Percentiles rank a stretch among this genome's conserved stretches.
Conservation (phyloP, 2,329 filamentous ascomycete genomes). For the Aspergillus sp. region DNA sequence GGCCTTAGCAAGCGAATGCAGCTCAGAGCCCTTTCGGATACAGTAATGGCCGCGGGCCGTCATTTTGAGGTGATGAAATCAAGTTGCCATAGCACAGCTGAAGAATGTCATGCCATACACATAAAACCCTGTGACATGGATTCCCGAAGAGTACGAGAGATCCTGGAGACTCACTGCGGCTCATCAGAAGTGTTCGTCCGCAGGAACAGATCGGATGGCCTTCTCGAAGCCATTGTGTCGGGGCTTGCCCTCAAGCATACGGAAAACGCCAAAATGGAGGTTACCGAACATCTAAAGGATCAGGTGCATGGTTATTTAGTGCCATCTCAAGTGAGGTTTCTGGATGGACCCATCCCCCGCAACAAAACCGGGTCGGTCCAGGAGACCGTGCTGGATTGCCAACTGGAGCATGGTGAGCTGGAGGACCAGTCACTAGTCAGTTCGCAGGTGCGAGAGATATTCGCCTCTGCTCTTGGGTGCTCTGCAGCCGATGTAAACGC, state of each 20-base stretch:
- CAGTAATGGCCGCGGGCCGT: conserved; percentile 43
- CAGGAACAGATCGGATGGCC: conserved; percentile 15
- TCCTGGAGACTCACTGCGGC: not conserved
- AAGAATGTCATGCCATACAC: conserved; percentile 41
- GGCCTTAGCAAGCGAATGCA: conserved; percentile 50
- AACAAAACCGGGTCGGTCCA: conserved; percentile 34
- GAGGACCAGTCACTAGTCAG: conserved; percentile 29
- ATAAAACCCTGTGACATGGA: conserved; percentile 41
- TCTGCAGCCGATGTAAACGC: conserved; percentile 38
- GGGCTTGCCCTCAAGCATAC: conserved; percentile 6
- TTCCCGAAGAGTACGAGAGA: not conserved
- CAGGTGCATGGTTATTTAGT: conserved; percentile 36
- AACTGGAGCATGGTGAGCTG: conserved; percentile 24
- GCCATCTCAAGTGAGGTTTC: conserved; percentile 36
- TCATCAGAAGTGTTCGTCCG: conserved; percentile 27
- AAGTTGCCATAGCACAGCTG: no score
- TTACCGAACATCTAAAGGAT: conserved; percentile 15
- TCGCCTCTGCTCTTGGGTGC: conserved; percentile 47
- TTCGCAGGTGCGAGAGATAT: conserved; percentile 44
- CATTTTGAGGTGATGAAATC: conserved; percentile 46
- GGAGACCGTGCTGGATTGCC: conserved; percentile 34
- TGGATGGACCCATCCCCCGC: conserved; percentile 37
- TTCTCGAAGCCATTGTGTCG: conserved; percentile 14
- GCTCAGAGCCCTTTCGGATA: conserved; percentile 47
- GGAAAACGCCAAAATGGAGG: conserved; percentile 1